Evolutionary conservation across 2,329 filamentous ascomycete species (phyloP).

Genomic region (Pseudonectria foliicola): DNA sequence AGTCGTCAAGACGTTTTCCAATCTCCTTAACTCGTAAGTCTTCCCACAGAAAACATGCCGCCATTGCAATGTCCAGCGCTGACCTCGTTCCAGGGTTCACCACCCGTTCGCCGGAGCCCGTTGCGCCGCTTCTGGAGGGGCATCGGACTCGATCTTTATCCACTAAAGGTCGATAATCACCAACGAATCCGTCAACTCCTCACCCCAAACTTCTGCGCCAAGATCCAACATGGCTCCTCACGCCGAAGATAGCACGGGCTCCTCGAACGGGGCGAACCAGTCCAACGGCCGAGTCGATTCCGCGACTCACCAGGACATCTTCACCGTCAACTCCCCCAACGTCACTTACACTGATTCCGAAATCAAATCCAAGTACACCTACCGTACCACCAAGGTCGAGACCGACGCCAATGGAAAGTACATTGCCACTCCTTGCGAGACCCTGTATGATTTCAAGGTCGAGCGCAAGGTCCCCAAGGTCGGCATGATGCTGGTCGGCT

Average conservation of each 20-base stretch:
- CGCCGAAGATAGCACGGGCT: conserved; percentile 55
- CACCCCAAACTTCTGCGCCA: conserved; percentile 17
- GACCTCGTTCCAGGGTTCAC: conserved; percentile 58
- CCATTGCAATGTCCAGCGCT: conserved; percentile 13
- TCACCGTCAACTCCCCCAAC: conserved; percentile 86
- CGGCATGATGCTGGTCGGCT: conserved; percentile 95
- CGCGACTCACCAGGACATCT: conserved; percentile 53
- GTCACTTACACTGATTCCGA: conserved; percentile 82
- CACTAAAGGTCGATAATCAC: conserved; percentile 41
- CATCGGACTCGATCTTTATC: conserved; percentile 60
- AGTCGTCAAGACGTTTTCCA: conserved; percentile 94
- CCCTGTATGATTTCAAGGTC: conserved; percentile 94
- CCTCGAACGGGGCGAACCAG: conserved; percentile 55
- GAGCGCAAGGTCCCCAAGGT: conserved; percentile 88
- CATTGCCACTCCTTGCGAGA: conserved; percentile 80
- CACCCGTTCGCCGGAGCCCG: conserved; percentile 95
- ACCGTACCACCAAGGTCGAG: conserved; percentile 83
- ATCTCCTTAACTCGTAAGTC: conserved; percentile 90
- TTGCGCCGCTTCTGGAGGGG: conserved; percentile 79
- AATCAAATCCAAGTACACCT: conserved; percentile 92
- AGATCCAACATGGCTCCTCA: conserved; percentile 76
- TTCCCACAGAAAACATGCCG: background rate
- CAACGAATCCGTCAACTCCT: conserved; percentile 22
- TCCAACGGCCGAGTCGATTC: conserved; percentile 27
- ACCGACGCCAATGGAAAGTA: conserved; percentile 66